Evolutionary conservation across 495 filamentous ascomycete genomes (phyloP).

Genomic region (Hypoxylon intermedium): DNA sequence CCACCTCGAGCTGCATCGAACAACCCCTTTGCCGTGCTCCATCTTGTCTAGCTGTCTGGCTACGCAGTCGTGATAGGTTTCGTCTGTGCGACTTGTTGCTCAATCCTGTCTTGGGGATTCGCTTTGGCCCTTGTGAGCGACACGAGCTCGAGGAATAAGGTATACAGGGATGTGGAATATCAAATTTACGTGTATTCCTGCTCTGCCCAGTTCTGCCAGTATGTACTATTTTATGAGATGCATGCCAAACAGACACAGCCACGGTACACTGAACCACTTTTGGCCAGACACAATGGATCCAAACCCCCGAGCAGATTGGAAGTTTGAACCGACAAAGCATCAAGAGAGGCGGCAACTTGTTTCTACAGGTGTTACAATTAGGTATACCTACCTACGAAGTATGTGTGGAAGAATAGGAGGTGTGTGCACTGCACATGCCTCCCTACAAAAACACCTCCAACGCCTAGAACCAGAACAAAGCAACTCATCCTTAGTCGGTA

Average conservation of each 20-base stretch:
- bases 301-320: constrained; percentile 8
- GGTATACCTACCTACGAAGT: background rate
- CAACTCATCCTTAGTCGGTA: no score
- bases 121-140: constrained; percentile 12
- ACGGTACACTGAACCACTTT: constrained; percentile 33
- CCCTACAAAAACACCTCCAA: background rate
- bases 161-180: constrained; percentile 26
- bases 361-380: no score
- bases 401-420: no score
- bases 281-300: constrained; percentile 17
- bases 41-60: background rate
- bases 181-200: constrained; percentile 11
- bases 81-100: constrained; percentile 16
- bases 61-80: background rate
- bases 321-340: constrained; percentile 29
- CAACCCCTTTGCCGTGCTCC: background rate
- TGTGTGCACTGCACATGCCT: background rate
- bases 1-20: background rate
- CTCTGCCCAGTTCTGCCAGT: background rate
- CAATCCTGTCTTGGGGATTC: constrained; percentile 4
- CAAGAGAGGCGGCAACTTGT: background rate
- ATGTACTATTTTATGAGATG: constrained; percentile 25
- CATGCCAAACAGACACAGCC: constrained; percentile 41
- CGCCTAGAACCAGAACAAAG: no score
- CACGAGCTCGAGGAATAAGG: constrained; percentile 33